Evolutionary conservation across 768 basidiomycete species (phyloP), one percentile per base, ranked within the genome.

Genomic region (Candolleomyces eurysporus): DNA sequence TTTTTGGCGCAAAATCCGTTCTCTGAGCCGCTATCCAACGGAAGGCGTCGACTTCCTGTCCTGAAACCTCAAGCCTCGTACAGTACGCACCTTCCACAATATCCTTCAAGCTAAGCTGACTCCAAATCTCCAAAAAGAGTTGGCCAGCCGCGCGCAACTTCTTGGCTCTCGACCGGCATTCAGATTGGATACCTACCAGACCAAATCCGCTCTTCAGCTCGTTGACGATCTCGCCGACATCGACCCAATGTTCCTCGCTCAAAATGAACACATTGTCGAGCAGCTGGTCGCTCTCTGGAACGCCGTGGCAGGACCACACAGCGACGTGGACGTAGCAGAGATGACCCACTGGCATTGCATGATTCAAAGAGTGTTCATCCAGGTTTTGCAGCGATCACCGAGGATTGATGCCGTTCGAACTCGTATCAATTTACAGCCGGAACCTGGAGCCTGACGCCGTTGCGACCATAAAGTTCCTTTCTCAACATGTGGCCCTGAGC

Each of bases 11-110:
- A 81, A 57, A 96, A 91, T 66, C 95, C 94, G 1, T 98, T 99
- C 75, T 97, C 96, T 0, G 87, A 92, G 61, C 96, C 95, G 7
- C 76, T 98, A 97, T 74, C 90, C 94, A 0, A 78, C 75, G 4
- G 92, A 98, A 67, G 91, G 94, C 2, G 82, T 92, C 21, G 87
- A 92, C 54, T 93, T 92, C 65, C 82, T 95, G n/a, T n/a, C n/a
- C n/a, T n/a, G 84, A 11, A 85, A 92, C 64, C 76, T 98, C 19
- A 80, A 84, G 49, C 86, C 90, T 0, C 83, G 89, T 43, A 89
- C 93, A 68, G 79, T 97, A 48, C 86, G 90, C 64, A 96, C 96
- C 0, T 76, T 95, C 61, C 79, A 94, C 54, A 94, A 86, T 69
- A 90, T 96, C 59, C 77, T 98, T 11, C 84, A 88, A 53, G 91